Evolutionary conservation across 2,329 filamentous ascomycete species (phyloP).

Genomic region (Colletotrichum lini): DNA sequence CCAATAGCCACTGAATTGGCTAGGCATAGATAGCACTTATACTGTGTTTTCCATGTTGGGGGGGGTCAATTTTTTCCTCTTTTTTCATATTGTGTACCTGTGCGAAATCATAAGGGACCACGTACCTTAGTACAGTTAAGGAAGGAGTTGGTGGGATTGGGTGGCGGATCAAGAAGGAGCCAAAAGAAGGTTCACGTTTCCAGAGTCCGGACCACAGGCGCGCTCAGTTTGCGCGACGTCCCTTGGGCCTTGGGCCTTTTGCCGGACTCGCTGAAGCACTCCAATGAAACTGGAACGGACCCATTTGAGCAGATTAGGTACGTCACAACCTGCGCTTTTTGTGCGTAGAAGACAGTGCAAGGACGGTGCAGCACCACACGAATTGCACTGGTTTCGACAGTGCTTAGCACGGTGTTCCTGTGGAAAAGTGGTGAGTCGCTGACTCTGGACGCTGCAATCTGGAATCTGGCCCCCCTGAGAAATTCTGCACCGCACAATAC

Average conservation of each 20-base stretch:
- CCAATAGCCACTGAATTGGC: too few species aligned
- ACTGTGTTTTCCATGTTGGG: too few species aligned
- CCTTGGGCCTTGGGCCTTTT: too few species aligned
- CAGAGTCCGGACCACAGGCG: slow-evolving; percentile 19
- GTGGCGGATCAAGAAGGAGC: not conserved
- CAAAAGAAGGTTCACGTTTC: slow-evolving; percentile 29
- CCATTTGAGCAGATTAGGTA: slow-evolving; percentile 40
- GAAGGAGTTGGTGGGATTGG: not conserved
- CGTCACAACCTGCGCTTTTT: slow-evolving; percentile 32
- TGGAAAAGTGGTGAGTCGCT: slow-evolving; percentile 13
- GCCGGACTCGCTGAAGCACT: slow-evolving; percentile 8
- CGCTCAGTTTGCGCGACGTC: slow-evolving; percentile 21
- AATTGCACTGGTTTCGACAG: not conserved
- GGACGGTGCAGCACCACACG: not conserved
- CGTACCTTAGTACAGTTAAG: too few species aligned
- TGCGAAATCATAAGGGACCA: too few species aligned
- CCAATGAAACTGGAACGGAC: slow-evolving; percentile 39
- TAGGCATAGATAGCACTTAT: too few species aligned
- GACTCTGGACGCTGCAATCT: not conserved
- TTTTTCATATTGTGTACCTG: too few species aligned
- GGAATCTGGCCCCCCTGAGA: slow-evolving; percentile 6
- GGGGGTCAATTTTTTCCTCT: too few species aligned
- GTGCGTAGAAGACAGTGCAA: not conserved
- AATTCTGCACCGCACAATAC: slow-evolving; percentile 42
- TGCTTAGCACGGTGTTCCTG: slow-evolving; percentile 1